Conservation (phyloP, 192 early-diverging fungal genomes). For the Coemansia sp. region DNA sequence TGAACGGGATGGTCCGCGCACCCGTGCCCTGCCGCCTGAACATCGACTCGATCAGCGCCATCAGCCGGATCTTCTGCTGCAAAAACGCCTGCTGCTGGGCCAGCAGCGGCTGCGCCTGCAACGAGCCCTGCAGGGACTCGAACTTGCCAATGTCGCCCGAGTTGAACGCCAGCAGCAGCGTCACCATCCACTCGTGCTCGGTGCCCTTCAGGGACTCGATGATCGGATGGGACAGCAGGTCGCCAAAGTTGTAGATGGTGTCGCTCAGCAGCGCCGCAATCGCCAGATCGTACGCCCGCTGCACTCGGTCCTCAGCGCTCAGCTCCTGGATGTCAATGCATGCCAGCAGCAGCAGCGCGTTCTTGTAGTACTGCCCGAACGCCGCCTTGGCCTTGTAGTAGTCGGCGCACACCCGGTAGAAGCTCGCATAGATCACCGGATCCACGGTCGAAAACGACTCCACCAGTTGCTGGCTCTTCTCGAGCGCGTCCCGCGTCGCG, state of each 20-base stretch:
- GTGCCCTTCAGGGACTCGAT: slow-evolving; percentile 56
- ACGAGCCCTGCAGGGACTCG: slow-evolving; percentile 68
- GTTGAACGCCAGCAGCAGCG: slow-evolving; percentile 89
- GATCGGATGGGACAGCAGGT: slow-evolving; percentile 68
- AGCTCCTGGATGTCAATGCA: slow-evolving; percentile 86
- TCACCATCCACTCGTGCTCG: slow-evolving; percentile 78
- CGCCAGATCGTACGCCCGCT: slow-evolving; percentile 87
- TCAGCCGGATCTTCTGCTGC: slow-evolving; percentile 93
- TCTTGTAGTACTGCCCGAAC: slow-evolving; percentile 94
- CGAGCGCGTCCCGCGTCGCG: slow-evolving; percentile 77
- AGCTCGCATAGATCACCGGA: slow-evolving; percentile 85
- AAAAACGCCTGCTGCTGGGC: slow-evolving; percentile 69
- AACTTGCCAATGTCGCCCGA: slow-evolving; percentile 90
- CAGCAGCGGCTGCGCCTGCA: slow-evolving; percentile 77
- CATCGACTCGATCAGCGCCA: slow-evolving; percentile 93
- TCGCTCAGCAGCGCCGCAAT: slow-evolving; percentile 91
- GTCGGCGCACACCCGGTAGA: slow-evolving; percentile 92
- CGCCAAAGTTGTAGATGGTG: slow-evolving; percentile 98
- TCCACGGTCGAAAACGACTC: slow-evolving; percentile 60
- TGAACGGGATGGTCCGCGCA: slow-evolving; percentile 77
- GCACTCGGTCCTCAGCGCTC: slow-evolving; percentile 66
- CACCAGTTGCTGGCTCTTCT: slow-evolving; percentile 76
- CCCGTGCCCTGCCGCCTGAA: slow-evolving; percentile 69
- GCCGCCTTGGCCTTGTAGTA: slow-evolving; percentile 95
- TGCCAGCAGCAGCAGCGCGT: slow-evolving; percentile 87